Base-by-base conservation (phyloP, 768 basidiomycete species). In the Rhizopogon vulgaris region DNA sequence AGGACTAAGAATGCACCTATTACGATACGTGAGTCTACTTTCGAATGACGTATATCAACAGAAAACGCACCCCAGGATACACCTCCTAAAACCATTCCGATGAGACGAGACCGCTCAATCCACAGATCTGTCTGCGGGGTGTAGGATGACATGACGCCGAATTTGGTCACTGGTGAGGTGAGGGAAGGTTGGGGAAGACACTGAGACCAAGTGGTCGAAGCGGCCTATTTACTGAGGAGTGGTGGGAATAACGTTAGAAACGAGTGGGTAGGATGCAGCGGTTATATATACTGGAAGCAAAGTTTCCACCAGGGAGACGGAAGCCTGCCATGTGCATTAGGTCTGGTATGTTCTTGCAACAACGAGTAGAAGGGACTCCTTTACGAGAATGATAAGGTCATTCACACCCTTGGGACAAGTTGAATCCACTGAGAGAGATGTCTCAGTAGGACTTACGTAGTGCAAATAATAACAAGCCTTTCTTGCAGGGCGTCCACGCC, bases 61-160 rank as follows among this genome's bases (percentile, higher is more conserved):
- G 15, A 11, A 27, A 27, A 34, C 56, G 30, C 24, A 55, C 66
- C 64, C 1, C 60, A 66, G 1, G 58, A 60, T 28, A 55, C 55
- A 28, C 43, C 55, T 0, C 38, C 10, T 10, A 62, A 52, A 0
- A 58, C n/a, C 53, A 60, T 58, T 5, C 64, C 67, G 43, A 51
- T 46, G 4, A 63, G 62, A 30, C 54, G 62, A 0, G 60, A 68
- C 39, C 60, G 38, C 41, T 66, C 65, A 7, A 68, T 45, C 60
- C 59, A 66, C 15, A 66, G 27, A 32, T 60, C 28, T 10, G 61
- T 57, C 14, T 47, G 6, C 0, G 57, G 53, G n/a, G 59, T 56
- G 5, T 54, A 41, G 18, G 61, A 43, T 6, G 59, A 53, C 64
- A 66, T 64, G n/a, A 4, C 37, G 17, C 11, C 6, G 6, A 36